Conservation (phyloP, 306 rosid species). For the Rubus idaeus region DNA sequence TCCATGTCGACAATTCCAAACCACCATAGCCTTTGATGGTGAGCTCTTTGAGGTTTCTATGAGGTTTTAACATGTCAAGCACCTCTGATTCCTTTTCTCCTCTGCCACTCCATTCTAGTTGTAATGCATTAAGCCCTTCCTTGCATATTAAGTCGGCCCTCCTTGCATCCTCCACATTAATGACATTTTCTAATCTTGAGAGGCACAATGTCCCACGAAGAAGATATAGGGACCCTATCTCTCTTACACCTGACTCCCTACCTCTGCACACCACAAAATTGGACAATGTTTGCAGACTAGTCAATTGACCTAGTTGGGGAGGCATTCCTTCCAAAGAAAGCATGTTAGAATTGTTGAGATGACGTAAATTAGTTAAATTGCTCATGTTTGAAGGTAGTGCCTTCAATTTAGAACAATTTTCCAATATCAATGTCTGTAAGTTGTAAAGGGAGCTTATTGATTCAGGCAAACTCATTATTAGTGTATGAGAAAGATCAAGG, state of each 20-base stretch:
- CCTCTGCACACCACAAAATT: neutral
- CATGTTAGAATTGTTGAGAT: neutral
- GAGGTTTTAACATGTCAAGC: constrained; percentile 19
- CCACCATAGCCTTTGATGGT: constrained; percentile 10
- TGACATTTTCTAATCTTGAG: constrained; percentile 22
- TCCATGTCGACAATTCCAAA: constrained; percentile 16
- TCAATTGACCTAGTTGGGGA: constrained; percentile 6
- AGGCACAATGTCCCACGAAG: constrained; percentile 14
- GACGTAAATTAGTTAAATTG: neutral
- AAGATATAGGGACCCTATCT: neutral
- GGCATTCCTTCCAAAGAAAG: constrained; percentile 23
- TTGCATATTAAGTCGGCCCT: neutral
- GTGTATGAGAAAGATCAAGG: neutral
- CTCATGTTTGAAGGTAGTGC: neutral
- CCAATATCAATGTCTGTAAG: constrained; percentile 36
- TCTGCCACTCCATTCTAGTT: constrained; percentile 9
- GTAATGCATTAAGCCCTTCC: constrained; percentile 11
- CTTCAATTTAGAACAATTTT: constrained; percentile 5
- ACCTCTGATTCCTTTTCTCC: neutral
- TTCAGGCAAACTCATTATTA: constrained; percentile 5
- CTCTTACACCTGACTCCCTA: neutral
- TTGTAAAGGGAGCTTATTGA: constrained; percentile 23
- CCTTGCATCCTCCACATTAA: neutral
- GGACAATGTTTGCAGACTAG: constrained; percentile 14
- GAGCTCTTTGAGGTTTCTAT: constrained; percentile 14